phyloP scores from a whole-genome alignment of 768 basidiomycete genomes.

The Calocybe gangraenosa region DNA sequence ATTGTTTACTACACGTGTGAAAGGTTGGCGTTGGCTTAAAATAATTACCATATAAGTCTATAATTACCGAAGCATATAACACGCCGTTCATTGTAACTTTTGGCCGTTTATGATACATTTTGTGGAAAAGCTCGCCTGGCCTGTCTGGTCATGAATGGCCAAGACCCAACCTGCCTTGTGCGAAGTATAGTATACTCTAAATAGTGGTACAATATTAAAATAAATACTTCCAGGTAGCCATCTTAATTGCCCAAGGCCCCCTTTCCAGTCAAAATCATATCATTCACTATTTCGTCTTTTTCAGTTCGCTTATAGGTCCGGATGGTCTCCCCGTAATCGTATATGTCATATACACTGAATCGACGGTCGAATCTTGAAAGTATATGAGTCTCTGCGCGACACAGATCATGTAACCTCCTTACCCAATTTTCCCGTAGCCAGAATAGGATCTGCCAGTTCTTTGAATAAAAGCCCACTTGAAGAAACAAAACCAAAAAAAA shows the following conservation, averaged over 20 bases:
- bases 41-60: too few relatives aligned
- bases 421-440: conserved; percentile 78
- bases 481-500: not conserved
- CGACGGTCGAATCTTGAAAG: conserved; percentile 76
- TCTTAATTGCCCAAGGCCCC: conserved; percentile 28
- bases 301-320: conserved; percentile 82
- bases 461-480: not conserved
- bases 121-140: too few relatives aligned
- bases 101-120: too few relatives aligned
- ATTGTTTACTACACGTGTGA: conserved; percentile 13
- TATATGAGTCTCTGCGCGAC: conserved; percentile 6
- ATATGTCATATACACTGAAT: conserved; percentile 85
- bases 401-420: conserved; percentile 15
- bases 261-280: conserved; percentile 57
- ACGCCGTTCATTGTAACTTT: too few relatives aligned
- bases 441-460: conserved; percentile 62
- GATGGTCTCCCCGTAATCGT: conserved; percentile 90
- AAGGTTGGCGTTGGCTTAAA: conserved; percentile 9
- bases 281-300: conserved; percentile 61
- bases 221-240: not conserved
- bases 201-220: not conserved
- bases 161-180: too few relatives aligned
- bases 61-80: too few relatives aligned
- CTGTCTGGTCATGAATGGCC: too few relatives aligned
- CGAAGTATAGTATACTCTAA: too few relatives aligned